phyloP scores from a whole-genome alignment of 1,284 basidiomycete genomes.

The Ustilago trichophora region DNA sequence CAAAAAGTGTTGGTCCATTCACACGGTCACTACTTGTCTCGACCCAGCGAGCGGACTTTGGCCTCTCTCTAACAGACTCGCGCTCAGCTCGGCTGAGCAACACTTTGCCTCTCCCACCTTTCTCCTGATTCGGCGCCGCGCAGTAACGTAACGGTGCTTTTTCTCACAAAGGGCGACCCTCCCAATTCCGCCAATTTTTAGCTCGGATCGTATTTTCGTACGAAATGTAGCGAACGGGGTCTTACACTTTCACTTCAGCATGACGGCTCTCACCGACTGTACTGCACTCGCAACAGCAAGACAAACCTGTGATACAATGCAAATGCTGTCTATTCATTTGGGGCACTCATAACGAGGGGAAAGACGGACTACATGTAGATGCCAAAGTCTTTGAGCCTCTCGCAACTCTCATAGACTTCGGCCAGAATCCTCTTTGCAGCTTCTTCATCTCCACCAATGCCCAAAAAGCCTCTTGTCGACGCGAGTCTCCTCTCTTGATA shows the following conservation, averaged over 20 bases:
- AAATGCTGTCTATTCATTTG: no score
- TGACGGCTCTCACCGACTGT: no score
- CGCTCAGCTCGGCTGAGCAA: slow-evolving; percentile 27
- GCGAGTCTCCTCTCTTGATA: slow-evolving; percentile 49
- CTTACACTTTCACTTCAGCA: slow-evolving; percentile 9
- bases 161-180: background rate
- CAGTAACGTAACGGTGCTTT: slow-evolving; percentile 8
- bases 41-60: no score
- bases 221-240: slow-evolving; percentile 3
- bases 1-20: slow-evolving; percentile 26
- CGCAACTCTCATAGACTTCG: slow-evolving; percentile 61
- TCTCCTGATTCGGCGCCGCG: background rate
- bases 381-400: slow-evolving; percentile 58
- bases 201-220: no score
- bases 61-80: no score
- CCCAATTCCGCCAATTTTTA: no score
- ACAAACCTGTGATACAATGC: no score
- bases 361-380: slow-evolving; percentile 37
- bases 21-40: slow-evolving; percentile 1
- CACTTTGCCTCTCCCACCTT: background rate
- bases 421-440: slow-evolving; percentile 50
- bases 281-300: no score
- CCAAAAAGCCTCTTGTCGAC: slow-evolving; percentile 51
- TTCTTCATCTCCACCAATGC: slow-evolving; percentile 56
- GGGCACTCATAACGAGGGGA: no score